Evolutionary conservation across 495 filamentous ascomycete genomes (phyloP).

Genomic region (Trichoderma gamsii): DNA sequence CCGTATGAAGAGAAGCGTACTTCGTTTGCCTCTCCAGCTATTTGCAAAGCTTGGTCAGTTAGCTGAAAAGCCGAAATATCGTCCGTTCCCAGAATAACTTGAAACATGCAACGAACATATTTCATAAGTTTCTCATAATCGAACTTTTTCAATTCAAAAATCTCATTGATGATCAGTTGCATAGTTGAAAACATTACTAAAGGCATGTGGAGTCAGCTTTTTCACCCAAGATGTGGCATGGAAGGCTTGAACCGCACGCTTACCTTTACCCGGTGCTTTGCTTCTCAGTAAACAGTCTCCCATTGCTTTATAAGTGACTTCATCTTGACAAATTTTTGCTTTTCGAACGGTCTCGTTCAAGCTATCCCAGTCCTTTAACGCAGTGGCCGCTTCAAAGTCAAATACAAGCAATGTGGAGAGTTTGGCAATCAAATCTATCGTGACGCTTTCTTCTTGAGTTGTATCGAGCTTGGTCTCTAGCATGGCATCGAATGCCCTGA

Average conservation of each 20-base stretch:
- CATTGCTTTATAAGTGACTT: constrained; percentile 43
- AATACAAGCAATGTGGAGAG: constrained; percentile 59
- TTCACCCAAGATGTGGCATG: background rate
- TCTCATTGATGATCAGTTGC: constrained; percentile 57
- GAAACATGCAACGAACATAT: constrained; percentile 69
- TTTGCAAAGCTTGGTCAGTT: constrained; percentile 49
- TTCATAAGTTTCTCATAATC: constrained; percentile 54
- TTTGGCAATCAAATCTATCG: constrained; percentile 52
- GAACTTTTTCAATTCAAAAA: constrained; percentile 48
- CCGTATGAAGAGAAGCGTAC: constrained; percentile 24
- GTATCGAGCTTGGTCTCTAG: constrained; percentile 18
- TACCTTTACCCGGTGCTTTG: constrained; percentile 45
- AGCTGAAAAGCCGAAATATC: constrained; percentile 44
- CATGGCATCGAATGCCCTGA: constrained; percentile 46
- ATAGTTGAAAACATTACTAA: constrained; percentile 43
- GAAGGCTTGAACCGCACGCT: background rate
- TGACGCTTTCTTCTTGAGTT: constrained; percentile 36
- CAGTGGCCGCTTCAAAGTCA: constrained; percentile 68
- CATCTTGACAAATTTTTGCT: constrained; percentile 33
- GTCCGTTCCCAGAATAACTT: constrained; percentile 49
- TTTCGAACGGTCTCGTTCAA: constrained; percentile 57
- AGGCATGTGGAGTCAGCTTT: constrained; percentile 14
- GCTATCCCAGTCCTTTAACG: constrained; percentile 61
- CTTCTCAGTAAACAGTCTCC: constrained; percentile 56
- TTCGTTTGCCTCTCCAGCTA: constrained; percentile 39